These are phyloP conservation scores for Starmerella scarabaei DNA, from an alignment of 805 yeast species.

Conservation along the genomic window DNA sequence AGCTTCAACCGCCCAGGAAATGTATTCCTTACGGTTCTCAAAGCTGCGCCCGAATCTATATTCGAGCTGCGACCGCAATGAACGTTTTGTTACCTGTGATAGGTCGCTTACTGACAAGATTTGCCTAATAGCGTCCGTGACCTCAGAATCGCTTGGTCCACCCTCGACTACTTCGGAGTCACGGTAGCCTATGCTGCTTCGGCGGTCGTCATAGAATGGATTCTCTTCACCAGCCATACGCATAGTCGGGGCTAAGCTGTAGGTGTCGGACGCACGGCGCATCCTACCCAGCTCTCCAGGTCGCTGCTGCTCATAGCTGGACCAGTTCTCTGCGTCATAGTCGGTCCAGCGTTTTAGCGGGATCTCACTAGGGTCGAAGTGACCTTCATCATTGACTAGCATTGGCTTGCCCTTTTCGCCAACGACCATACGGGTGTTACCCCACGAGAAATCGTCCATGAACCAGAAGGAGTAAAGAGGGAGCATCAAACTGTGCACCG, in stretches of 20 bases:
- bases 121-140: slow-evolving; percentile 29
- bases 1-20: slow-evolving; percentile 31
- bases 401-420: slow-evolving; percentile 41
- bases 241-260: slow-evolving; percentile 17
- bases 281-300: not conserved
- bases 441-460: slow-evolving; percentile 59
- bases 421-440: slow-evolving; percentile 45
- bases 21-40: slow-evolving; percentile 27
- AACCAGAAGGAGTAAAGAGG: slow-evolving; percentile 51
- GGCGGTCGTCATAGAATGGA: slow-evolving; percentile 7
- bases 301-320: slow-evolving; percentile 10
- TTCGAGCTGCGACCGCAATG: slow-evolving; percentile 28
- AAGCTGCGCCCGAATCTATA: slow-evolving; percentile 27
- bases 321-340: slow-evolving; percentile 40
- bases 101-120: slow-evolving; percentile 30
- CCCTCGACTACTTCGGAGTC: not conserved
- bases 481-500: slow-evolving; percentile 44
- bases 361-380: slow-evolving; percentile 42
- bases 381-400: slow-evolving; percentile 37
- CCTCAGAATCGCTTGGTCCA: slow-evolving; percentile 28
- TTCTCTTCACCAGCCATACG: not conserved
- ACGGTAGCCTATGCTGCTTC: not conserved
- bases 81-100: slow-evolving; percentile 30
- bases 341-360: slow-evolving; percentile 48
- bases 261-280: slow-evolving; percentile 9